These are phyloP conservation scores for Penicillium sp. DNA, from an alignment of 2,329 filamentous ascomycete species.

Conservation along the genomic window DNA sequence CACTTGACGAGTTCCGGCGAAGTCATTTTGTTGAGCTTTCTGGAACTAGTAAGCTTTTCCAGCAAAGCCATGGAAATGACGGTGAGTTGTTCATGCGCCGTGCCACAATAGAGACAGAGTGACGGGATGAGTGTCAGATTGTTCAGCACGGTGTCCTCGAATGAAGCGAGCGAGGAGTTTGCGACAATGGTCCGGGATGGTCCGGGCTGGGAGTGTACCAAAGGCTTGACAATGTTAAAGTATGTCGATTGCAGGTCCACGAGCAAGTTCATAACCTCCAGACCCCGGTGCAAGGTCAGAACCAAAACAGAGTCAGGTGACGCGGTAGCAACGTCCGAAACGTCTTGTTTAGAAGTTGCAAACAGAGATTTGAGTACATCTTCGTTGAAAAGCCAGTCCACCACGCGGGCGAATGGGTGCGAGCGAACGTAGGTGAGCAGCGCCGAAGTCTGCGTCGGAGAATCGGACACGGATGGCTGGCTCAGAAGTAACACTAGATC, in stretches of 20 bases:
- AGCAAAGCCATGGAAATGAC: slow-evolving; percentile 78
- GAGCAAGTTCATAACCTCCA: slow-evolving; percentile 79
- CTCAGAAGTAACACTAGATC: slow-evolving; percentile 84
- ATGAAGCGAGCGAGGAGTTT: slow-evolving; percentile 76
- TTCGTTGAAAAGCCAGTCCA: slow-evolving; percentile 98
- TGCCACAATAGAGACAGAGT: slow-evolving; percentile 81
- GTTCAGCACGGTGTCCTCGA: slow-evolving; percentile 86
- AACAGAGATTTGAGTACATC: slow-evolving; percentile 80
- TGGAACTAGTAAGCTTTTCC: slow-evolving; percentile 81
- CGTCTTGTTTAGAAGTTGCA: slow-evolving; percentile 72
- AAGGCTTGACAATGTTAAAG: slow-evolving; percentile 78
- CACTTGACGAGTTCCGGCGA: slow-evolving; percentile 61
- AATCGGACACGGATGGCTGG: slow-evolving; percentile 71
- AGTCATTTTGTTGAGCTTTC: slow-evolving; percentile 73
- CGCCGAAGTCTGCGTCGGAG: slow-evolving; percentile 70
- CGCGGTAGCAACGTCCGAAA: slow-evolving; percentile 69
- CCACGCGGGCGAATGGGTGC: slow-evolving; percentile 89
- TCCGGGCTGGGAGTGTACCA: slow-evolving; percentile 66
- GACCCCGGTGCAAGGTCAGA: slow-evolving; percentile 71
- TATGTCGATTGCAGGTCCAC: slow-evolving; percentile 90
- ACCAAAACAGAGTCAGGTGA: slow-evolving; percentile 78
- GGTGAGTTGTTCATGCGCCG: slow-evolving; percentile 77
- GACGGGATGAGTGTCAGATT: slow-evolving; percentile 77
- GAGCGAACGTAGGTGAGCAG: slow-evolving; percentile 77
- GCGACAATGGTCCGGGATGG: slow-evolving; percentile 63